Percentiles rank a stretch among this genome's conserved stretches.
phyloP scores from a whole-genome alignment of 371 early-diverging fungal species.

The Chytridium lagenaria region DNA sequence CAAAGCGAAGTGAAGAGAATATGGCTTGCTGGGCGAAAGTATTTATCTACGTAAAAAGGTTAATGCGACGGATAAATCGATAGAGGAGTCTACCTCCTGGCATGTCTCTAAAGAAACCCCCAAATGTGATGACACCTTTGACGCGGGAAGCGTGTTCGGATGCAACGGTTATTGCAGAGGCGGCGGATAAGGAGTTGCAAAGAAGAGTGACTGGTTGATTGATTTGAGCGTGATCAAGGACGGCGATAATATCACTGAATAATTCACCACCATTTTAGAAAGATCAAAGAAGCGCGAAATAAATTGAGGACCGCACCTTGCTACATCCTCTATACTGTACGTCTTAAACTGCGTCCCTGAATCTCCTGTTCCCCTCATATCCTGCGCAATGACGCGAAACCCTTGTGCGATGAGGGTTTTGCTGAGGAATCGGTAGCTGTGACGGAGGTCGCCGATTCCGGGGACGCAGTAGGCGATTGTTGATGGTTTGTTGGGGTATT shows the following conservation, averaged over 20 bases:
- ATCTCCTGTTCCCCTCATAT: constrained; percentile 37
- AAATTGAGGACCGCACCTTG: not conserved
- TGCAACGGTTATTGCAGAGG: constrained; percentile 20
- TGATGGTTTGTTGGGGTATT: not conserved
- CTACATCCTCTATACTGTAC: constrained; percentile 18
- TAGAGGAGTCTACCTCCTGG: too few relatives aligned
- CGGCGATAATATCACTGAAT: constrained; percentile 22
- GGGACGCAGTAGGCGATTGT: constrained; percentile 24
- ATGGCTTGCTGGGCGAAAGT: constrained; percentile 21
- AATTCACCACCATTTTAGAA: too few relatives aligned
- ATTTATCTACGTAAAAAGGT: too few relatives aligned
- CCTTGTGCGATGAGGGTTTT: constrained; percentile 29
- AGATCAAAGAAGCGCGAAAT: too few relatives aligned
- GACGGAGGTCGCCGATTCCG: constrained; percentile 38
- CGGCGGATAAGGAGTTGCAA: constrained; percentile 32
- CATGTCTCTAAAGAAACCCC: constrained; percentile 36
- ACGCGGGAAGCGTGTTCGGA: constrained; percentile 22
- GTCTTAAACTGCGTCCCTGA: constrained; percentile 13
- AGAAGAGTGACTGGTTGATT: constrained; percentile 23
- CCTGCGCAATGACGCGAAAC: constrained; percentile 33
- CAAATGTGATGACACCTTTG: constrained; percentile 25
- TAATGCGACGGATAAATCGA: too few relatives aligned
- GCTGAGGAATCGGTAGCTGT: constrained; percentile 32
- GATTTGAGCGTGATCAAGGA: constrained; percentile 27
- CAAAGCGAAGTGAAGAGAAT: constrained; percentile 27